Percentiles rank a stretch among this genome's conserved stretches.
Conservation (phyloP, 2,329 filamentous ascomycete species). For the Cryphonectria japonica region DNA sequence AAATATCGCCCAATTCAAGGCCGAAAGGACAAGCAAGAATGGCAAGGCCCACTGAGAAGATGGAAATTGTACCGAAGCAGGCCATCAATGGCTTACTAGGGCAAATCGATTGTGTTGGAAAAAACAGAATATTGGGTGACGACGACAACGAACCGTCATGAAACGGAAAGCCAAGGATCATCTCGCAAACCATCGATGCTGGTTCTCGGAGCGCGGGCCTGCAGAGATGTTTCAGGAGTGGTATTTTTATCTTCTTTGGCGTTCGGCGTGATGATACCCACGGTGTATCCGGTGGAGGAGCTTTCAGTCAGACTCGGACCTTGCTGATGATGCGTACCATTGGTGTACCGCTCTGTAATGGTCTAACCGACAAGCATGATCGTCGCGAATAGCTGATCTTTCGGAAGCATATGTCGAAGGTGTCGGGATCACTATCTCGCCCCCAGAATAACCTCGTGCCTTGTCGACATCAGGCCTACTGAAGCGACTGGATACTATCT, state of each 20-base stretch:
- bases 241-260: background rate
- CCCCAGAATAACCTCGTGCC: background rate
- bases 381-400: background rate
- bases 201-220: too few species aligned
- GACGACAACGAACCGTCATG: background rate
- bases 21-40: constrained; percentile 53
- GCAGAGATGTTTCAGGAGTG: background rate
- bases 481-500: background rate
- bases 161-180: background rate
- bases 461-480: background rate
- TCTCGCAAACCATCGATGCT: background rate
- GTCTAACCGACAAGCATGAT: background rate
- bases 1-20: constrained; percentile 76
- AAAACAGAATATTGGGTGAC: background rate
- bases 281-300: background rate
- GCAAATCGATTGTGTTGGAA: background rate
- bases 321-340: background rate
- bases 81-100: background rate
- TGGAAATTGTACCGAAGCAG: background rate
- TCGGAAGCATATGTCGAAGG: background rate
- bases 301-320: background rate
- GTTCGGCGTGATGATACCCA: constrained; percentile 11
- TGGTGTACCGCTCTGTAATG: background rate
- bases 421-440: background rate
- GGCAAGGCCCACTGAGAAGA: constrained; percentile 54